Evolutionary conservation across 164 flowering plant species (phyloP).

Genomic region (Vitis rupestris): DNA sequence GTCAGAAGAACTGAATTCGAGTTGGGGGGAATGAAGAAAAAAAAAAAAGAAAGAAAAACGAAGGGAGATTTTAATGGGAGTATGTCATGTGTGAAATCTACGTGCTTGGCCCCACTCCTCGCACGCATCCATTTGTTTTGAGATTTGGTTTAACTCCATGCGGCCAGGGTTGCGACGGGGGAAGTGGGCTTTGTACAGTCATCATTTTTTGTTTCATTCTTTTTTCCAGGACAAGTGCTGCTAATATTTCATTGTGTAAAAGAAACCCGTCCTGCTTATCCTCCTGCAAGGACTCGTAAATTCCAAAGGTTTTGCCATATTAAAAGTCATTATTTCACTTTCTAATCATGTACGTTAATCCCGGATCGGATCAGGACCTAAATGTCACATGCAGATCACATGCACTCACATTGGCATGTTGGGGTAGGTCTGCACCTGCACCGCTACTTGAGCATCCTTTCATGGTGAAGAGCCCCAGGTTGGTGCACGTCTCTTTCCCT

Average conservation of each 20-base stretch:
- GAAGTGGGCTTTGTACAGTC: conserved; percentile 25
- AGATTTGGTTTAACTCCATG: conserved; percentile 4
- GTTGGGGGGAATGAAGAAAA: not conserved
- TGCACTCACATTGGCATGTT: not conserved
- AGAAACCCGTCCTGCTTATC: not conserved
- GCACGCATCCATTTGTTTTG: not conserved
- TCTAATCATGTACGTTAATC: not conserved
- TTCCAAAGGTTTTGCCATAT: not conserved
- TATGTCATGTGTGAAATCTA: not conserved
- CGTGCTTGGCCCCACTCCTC: not conserved
- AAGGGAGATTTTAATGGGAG: not conserved
- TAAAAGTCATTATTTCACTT: not conserved
- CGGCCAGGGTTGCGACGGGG: conserved; percentile 8
- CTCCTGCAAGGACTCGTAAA: not conserved
- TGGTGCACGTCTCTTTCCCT: too few relatives aligned
- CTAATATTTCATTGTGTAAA: not conserved
- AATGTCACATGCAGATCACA: not conserved
- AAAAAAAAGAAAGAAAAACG: too few relatives aligned
- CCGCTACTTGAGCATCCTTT: too few relatives aligned
- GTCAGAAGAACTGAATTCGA: not conserved
- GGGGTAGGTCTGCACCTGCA: too few relatives aligned
- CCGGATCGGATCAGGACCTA: too few relatives aligned
- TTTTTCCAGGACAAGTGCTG: conserved; percentile 7
- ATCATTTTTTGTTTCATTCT: conserved; percentile 1
- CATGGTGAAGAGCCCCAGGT: too few relatives aligned